A percentile compares a stretch with the other conserved stretches of the same genome.
Conservation (phyloP, 106 monocot genomes). For the Amphibolis antarctica region DNA sequence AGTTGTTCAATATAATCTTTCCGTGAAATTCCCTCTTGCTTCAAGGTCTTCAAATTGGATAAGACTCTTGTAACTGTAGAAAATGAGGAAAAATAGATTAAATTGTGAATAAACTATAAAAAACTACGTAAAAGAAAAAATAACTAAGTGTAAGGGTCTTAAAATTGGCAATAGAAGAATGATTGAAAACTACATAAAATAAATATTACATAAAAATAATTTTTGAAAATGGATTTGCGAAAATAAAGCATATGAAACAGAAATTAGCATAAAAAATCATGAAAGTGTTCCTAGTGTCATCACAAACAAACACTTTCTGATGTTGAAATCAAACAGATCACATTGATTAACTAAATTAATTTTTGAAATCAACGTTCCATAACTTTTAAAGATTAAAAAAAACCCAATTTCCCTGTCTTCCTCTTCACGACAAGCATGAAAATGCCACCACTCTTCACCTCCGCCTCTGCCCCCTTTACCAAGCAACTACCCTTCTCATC, state of each 20-base stretch:
- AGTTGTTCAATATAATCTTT: slow-evolving; percentile 75
- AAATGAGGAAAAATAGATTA: neutral
- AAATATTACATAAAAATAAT: neutral
- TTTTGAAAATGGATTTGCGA: neutral
- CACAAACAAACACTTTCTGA: too few species aligned
- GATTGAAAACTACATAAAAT: neutral
- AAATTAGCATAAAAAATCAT: neutral
- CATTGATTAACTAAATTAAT: too few species aligned
- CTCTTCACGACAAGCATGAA: too few species aligned
- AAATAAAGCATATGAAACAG: neutral
- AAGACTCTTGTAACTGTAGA: slow-evolving; percentile 63
- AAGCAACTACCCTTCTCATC: too few species aligned
- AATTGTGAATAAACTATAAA: neutral
- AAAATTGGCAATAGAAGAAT: neutral
- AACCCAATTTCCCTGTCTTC: too few species aligned
- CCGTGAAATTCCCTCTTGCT: slow-evolving; percentile 52
- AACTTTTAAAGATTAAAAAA: too few species aligned
- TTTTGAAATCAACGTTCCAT: too few species aligned
- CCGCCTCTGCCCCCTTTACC: too few species aligned
- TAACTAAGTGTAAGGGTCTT: neutral
- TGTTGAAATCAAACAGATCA: too few species aligned
- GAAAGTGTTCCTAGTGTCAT: too few species aligned
- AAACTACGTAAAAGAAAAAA: neutral
- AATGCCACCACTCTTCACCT: too few species aligned
- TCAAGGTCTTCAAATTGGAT: slow-evolving; percentile 63